Evolutionary conservation across 2,329 filamentous ascomycete species (phyloP), one percentile per base, ranked within the genome.

Genomic region (Alternaria longipes): DNA sequence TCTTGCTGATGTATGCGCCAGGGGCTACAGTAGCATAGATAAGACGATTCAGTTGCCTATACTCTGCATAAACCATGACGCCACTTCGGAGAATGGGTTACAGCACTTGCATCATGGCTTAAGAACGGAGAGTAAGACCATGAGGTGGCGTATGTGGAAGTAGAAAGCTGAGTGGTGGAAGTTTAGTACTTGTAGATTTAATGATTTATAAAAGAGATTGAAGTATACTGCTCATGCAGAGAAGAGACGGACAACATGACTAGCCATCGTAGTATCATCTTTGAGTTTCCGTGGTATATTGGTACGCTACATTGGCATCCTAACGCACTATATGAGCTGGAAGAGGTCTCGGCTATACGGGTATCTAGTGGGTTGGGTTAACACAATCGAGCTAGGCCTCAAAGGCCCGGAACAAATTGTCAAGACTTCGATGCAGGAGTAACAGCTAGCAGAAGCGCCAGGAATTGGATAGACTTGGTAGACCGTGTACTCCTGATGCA

Each of bases 101-200:
- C 6, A 51, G 61, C 12, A 53, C 66, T 64, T 68, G 30, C 64
- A 61, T 11, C 60, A 61, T 11, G 26, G 63, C 9, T 62, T 87
- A 61, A 90, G 90, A 61, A 1, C 88, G 1, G 88, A 90, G 68
- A 83, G 89, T 57, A 83, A 81, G 77, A 90, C 90, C 73, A 90
- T 89, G 16, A 83, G 80, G 56, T 56, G 88, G 82, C 26, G 90
- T 84, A 72, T 90, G 90, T 62, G 82, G 84, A 90, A 87, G 34
- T 87, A 90, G 64, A 54, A 70, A 53, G 38, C 20, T 30, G 57
- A 53, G n/a, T 70, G 64, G 66, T 73, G 67, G 64, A 63, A 63
- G 54, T 72, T 70, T 62, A 52, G 54, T 50, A 59, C 58, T 18
- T 64, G 61, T 49, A 63, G 62, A 41, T 65, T 55, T 42, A 51